Evolutionary conservation across 129 eudicot species (phyloP).

Genomic region (Helianthus annuus): DNA sequence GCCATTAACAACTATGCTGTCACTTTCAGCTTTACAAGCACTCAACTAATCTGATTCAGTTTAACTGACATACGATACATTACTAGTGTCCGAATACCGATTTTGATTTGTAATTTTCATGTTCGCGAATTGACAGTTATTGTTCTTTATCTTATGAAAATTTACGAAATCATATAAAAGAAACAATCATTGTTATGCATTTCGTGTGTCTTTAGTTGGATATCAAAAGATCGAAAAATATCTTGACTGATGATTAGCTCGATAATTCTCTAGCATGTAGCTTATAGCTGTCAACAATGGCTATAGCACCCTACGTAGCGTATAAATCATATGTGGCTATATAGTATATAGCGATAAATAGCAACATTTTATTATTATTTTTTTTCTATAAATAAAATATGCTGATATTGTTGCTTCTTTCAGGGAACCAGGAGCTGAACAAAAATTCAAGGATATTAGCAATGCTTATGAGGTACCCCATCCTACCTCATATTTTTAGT

Average conservation of each 20-base stretch:
- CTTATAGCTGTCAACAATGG: too few relatives aligned
- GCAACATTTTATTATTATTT: too few relatives aligned
- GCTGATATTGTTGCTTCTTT: conserved; percentile 13
- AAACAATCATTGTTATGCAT: not conserved
- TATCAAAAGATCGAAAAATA: not conserved
- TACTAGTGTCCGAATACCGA: not conserved
- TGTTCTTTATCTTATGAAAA: not conserved
- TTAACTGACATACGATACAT: conserved; percentile 16
- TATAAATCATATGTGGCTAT: too few relatives aligned
- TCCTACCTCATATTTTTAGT: conserved; percentile 28
- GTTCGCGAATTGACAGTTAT: not conserved
- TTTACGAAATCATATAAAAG: not conserved
- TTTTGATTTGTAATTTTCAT: conserved; percentile 9
- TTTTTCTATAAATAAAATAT: too few relatives aligned
- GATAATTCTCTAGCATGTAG: not conserved
- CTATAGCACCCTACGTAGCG: too few relatives aligned
- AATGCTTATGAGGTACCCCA: conserved; percentile 84
- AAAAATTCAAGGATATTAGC: conserved; percentile 92
- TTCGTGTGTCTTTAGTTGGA: conserved; percentile 12
- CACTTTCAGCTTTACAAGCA: conserved; percentile 22
- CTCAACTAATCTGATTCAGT: not conserved
- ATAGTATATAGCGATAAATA: too few relatives aligned
- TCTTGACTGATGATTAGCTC: not conserved
- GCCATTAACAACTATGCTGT: too few relatives aligned
- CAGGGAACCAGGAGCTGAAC: conserved; percentile 95